phyloP scores from a whole-genome alignment of 2,329 filamentous ascomycete species.

The Paraconiothyrium brasiliense region DNA sequence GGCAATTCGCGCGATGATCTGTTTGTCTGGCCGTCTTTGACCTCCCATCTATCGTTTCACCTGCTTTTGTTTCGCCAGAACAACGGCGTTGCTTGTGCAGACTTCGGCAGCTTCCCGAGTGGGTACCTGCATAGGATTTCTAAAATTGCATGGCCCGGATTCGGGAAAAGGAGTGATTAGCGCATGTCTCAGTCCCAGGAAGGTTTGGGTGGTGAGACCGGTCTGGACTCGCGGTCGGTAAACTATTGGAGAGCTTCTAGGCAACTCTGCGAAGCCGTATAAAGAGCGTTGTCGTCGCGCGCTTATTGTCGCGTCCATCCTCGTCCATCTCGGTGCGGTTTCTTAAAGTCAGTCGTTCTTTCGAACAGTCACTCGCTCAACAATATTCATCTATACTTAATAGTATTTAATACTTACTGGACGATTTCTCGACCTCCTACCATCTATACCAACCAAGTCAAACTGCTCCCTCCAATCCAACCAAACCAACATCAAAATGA shows the following conservation, averaged over 20 bases:
- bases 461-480: not conserved
- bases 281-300: conserved; percentile 1
- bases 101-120: not conserved
- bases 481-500: conserved; percentile 20
- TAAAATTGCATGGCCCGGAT: not conserved
- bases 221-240: conserved; percentile 1
- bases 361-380: conserved; percentile 7
- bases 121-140: not conserved
- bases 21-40: not conserved
- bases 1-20: not conserved
- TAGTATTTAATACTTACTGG: conserved; percentile 7
- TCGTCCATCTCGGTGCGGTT: not conserved
- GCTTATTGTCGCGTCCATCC: not conserved
- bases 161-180: not conserved
- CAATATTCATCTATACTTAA: not conserved
- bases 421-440: conserved; percentile 4
- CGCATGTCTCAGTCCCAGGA: conserved; percentile 3
- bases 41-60: too few relatives aligned
- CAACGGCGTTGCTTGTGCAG: not conserved
- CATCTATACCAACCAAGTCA: not conserved
- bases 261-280: not conserved
- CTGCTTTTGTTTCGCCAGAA: too few relatives aligned
- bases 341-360: not conserved
- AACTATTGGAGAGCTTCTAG: conserved; percentile 6
- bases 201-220: not conserved